These are phyloP conservation scores for Yarrowia sp. DNA, from an alignment of 805 yeast species.

Conservation along the genomic window DNA sequence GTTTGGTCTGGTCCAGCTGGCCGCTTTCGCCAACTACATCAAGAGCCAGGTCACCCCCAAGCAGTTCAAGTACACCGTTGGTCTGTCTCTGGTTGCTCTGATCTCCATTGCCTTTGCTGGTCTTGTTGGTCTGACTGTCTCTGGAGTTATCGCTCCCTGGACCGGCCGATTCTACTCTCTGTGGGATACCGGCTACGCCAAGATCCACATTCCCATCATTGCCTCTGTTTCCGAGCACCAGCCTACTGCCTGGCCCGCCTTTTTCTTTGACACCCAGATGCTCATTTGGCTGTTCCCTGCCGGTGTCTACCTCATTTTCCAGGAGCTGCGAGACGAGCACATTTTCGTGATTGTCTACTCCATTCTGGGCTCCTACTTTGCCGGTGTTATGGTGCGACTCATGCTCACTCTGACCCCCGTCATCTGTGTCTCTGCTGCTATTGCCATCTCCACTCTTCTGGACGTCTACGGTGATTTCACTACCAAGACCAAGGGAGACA, in stretches of 20 bases:
- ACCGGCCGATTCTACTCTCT: slow-evolving; percentile 98
- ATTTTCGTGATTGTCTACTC: slow-evolving; percentile 90
- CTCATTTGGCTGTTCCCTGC: slow-evolving; percentile 98
- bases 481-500: slow-evolving; percentile 27
- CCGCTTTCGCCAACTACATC: slow-evolving; percentile 82
- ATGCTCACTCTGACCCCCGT: slow-evolving; percentile 97
- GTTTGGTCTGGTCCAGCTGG: slow-evolving; percentile 91
- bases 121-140: slow-evolving; percentile 78
- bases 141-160: slow-evolving; percentile 98
- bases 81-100: slow-evolving; percentile 64
- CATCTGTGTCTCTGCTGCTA: slow-evolving; percentile 90
- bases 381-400: slow-evolving; percentile 98
- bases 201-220: slow-evolving; percentile 96
- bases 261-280: slow-evolving; percentile 91
- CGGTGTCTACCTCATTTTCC: slow-evolving; percentile 89
- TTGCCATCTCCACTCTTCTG: slow-evolving; percentile 83
- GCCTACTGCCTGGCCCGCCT: slow-evolving; percentile 99
- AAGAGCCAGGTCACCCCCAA: slow-evolving; percentile 72
- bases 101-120: slow-evolving; percentile 71
- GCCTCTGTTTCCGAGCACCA: slow-evolving; percentile 99
- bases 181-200: slow-evolving; percentile 98
- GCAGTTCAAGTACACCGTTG: slow-evolving; percentile 63
- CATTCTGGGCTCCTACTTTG: slow-evolving; percentile 94
- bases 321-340: slow-evolving; percentile 89
- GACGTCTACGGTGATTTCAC: slow-evolving; percentile 77